Percentiles rank a stretch among this genome's conserved stretches.
Conservation (phyloP, 495 filamentous ascomycete genomes). For the Aspergillus nanangensis region DNA sequence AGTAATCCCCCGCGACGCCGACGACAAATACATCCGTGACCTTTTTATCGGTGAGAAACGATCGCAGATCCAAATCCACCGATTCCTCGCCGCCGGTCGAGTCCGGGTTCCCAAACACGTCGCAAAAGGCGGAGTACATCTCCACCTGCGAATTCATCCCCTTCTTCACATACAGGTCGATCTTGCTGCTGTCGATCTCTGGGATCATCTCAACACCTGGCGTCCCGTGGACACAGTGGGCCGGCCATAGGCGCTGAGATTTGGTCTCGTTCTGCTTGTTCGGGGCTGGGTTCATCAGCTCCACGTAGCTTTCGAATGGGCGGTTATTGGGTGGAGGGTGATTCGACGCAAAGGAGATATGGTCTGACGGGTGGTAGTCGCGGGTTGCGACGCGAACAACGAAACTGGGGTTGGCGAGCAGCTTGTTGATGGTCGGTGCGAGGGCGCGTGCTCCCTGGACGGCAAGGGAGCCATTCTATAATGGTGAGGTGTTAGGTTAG, state of each 20-base stretch:
- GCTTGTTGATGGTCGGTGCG: conserved; percentile 64
- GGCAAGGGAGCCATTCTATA: conserved; percentile 75
- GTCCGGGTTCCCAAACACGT: conserved; percentile 59
- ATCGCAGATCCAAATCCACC: conserved; percentile 56
- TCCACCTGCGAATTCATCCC: conserved; percentile 69
- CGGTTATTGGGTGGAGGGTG: conserved; percentile 60
- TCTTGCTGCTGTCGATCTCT: conserved; percentile 57
- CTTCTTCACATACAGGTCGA: conserved; percentile 71
- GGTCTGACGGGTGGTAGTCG: conserved; percentile 81
- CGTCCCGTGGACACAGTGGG: conserved; percentile 77
- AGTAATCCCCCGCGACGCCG: conserved; percentile 85
- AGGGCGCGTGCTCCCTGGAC: conserved; percentile 69
- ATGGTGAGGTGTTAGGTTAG: neutral
- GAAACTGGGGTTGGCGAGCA: conserved; percentile 68
- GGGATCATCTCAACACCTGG: conserved; percentile 69
- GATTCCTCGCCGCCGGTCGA: conserved; percentile 32
- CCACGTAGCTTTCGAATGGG: conserved; percentile 60
- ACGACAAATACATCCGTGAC: conserved; percentile 78
- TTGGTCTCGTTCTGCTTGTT: conserved; percentile 57
- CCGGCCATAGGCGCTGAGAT: conserved; percentile 76
- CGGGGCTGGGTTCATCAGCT: conserved; percentile 61
- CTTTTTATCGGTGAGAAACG: conserved; percentile 46
- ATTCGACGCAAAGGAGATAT: conserved; percentile 87
- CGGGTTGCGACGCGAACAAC: conserved; percentile 72
- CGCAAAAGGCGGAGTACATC: conserved; percentile 88